Conservation (phyloP, 192 early-diverging fungal species). For the Martensiomyces pterosporus region DNA sequence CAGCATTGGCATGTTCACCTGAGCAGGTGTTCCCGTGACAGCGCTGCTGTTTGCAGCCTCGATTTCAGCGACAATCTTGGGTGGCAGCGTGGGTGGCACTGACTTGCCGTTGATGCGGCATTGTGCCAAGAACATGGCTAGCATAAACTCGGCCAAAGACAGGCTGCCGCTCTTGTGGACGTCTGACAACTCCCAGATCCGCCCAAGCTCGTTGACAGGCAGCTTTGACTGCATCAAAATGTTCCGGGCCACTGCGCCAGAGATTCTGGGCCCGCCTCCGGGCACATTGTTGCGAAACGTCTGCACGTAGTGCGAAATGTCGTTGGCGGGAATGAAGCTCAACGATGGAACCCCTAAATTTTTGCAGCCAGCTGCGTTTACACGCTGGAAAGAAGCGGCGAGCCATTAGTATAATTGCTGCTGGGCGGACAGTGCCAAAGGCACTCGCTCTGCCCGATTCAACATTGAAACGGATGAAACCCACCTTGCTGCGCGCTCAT, state of each 20-base stretch:
- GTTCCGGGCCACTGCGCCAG: conserved; percentile 50
- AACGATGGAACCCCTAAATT: conserved; percentile 27
- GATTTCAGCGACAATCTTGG: conserved; percentile 50
- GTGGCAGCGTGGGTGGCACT: conserved; percentile 52
- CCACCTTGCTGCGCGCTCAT: no score
- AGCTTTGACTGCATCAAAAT: conserved; percentile 58
- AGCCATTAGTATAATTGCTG: no score
- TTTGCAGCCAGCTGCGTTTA: no score
- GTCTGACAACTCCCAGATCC: conserved; percentile 64
- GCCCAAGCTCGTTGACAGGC: conserved; percentile 52
- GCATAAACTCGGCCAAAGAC: conserved; percentile 60
- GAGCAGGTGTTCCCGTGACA: neutral
- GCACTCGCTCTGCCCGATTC: no score
- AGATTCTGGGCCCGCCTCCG: conserved; percentile 15
- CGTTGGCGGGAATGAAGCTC: conserved; percentile 30
- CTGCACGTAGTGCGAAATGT: conserved; percentile 20
- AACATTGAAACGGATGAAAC: no score
- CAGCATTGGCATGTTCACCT: neutral
- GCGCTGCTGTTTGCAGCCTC: conserved; percentile 15
- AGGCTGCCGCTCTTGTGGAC: conserved; percentile 47
- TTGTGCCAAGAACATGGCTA: conserved; percentile 65
- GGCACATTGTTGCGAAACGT: conserved; percentile 24
- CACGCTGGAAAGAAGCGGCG: no score
- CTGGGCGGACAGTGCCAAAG: no score
- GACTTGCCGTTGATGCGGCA: conserved; percentile 53